Evolutionary conservation across 2,329 filamentous ascomycete species (phyloP).

Genomic region (Claviceps sp.): DNA sequence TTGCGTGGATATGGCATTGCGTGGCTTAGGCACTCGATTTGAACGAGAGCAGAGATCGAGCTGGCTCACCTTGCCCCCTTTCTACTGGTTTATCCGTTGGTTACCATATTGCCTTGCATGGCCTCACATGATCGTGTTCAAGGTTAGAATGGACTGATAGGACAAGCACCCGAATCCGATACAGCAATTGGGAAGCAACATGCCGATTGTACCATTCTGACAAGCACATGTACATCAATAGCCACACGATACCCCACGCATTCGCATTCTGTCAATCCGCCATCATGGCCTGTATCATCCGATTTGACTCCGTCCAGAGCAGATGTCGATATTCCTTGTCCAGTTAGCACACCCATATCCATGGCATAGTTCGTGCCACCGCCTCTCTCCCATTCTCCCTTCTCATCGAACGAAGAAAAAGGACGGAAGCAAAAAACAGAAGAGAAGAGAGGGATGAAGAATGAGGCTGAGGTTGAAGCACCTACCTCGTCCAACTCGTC

Average conservation of each 20-base stretch:
- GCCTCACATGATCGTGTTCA: no score
- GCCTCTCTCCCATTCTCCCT: no score
- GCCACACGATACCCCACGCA: neutral
- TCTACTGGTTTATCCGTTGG: no score
- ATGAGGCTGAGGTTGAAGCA: neutral
- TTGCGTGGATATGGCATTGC: no score
- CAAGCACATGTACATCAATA: neutral
- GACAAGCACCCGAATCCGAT: no score
- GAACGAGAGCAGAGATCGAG: no score
- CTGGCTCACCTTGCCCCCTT: no score
- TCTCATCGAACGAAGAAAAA: neutral
- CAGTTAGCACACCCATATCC: neutral
- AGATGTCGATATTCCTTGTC: slow-evolving; percentile 4
- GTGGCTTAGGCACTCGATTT: no score
- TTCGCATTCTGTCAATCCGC: slow-evolving; percentile 3
- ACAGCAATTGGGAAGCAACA: neutral
- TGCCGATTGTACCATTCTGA: neutral
- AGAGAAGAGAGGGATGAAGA: neutral
- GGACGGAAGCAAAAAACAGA: neutral
- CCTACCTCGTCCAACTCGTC: slow-evolving; percentile 17
- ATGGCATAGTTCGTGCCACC: neutral
- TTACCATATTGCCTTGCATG: no score
- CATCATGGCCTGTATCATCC: slow-evolving; percentile 16
- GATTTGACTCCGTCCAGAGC: slow-evolving; percentile 4
- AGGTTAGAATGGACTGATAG: no score